Evolutionary conservation across 2,329 filamentous ascomycete species (phyloP).

Genomic region (Neodidymelliopsis sp.): DNA sequence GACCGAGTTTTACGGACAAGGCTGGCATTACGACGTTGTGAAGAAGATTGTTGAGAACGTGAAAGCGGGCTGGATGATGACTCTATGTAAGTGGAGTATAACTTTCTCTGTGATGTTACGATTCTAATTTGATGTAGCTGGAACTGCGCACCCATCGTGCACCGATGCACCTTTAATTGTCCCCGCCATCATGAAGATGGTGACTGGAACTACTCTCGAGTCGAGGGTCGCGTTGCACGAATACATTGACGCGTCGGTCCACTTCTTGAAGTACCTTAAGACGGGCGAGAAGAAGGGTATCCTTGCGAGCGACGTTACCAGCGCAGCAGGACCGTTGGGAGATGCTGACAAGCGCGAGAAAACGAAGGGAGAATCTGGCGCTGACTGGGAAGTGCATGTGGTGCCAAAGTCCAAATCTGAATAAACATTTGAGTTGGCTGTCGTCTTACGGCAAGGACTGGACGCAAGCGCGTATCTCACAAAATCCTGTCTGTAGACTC

Average conservation of each 20-base stretch:
- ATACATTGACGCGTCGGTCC: conserved; percentile 66
- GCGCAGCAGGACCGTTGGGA: conserved; percentile 46
- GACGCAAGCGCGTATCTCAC: too few relatives aligned
- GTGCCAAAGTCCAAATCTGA: conserved; percentile 34
- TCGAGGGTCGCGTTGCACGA: conserved; percentile 64
- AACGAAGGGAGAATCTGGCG: conserved; percentile 35
- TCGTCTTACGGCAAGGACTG: too few relatives aligned
- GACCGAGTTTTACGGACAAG: conserved; percentile 66
- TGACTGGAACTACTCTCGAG: conserved; percentile 67
- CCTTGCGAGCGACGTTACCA: conserved; percentile 58
- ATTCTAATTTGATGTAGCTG: conserved; percentile 24
- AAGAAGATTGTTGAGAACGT: conserved; percentile 61
- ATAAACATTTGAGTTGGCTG: conserved; percentile 1
- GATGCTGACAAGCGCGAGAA: conserved; percentile 35
- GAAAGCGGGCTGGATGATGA: conserved; percentile 58
- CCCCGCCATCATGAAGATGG: conserved; percentile 66
- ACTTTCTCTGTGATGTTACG: not conserved
- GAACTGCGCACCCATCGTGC: conserved; percentile 66
- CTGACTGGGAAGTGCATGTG: conserved; percentile 55
- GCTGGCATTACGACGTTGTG: conserved; percentile 69
- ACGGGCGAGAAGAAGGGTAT: conserved; percentile 55
- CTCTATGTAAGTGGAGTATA: conserved; percentile 40
- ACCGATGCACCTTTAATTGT: conserved; percentile 72
- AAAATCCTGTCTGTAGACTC: too few relatives aligned
- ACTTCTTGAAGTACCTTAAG: conserved; percentile 62